Percentiles rank a stretch among this genome's conserved stretches.
phyloP scores from a whole-genome alignment of 1,139 yeast genomes.

The Taphrina pruni region DNA sequence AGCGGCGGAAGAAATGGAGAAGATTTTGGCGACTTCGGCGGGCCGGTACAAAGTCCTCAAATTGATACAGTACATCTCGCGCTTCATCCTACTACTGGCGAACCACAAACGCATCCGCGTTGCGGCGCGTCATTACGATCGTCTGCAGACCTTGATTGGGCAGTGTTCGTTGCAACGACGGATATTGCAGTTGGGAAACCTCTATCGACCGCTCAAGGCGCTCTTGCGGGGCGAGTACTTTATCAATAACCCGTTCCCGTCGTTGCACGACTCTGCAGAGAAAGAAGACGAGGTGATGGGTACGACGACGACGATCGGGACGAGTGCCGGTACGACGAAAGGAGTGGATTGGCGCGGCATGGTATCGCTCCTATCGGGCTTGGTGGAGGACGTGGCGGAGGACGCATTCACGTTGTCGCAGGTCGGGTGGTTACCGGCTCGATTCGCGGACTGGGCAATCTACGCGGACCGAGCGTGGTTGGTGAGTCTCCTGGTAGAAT shows the following conservation, averaged over 20 bases:
- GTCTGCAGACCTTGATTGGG: constrained; percentile 9
- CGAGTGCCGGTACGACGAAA: no score
- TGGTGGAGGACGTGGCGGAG: constrained; percentile 34
- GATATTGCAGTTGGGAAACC: constrained; percentile 34
- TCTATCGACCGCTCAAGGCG: constrained; percentile 27
- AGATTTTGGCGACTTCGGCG: constrained; percentile 23
- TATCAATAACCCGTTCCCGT: background rate
- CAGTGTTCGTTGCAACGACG: constrained; percentile 38
- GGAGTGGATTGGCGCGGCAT: constrained; percentile 11
- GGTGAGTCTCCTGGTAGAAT: constrained; percentile 13
- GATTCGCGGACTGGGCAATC: constrained; percentile 19
- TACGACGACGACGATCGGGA: no score
- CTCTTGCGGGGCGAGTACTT: background rate
- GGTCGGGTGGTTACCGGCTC: constrained; percentile 26
- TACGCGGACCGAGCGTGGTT: constrained; percentile 39
- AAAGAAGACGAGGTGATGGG: no score
- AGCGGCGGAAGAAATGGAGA: background rate
- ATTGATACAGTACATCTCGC: constrained; percentile 31
- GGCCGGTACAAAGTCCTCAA: constrained; percentile 37
- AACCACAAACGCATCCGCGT: constrained; percentile 11
- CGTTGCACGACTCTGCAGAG: no score
- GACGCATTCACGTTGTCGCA: constrained; percentile 34
- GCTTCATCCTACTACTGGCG: constrained; percentile 9
- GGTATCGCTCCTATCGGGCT: background rate
- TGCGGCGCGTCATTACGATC: background rate